phyloP scores from a whole-genome alignment of 768 basidiomycete species.

The Tylopilus rubrobrunneus region DNA sequence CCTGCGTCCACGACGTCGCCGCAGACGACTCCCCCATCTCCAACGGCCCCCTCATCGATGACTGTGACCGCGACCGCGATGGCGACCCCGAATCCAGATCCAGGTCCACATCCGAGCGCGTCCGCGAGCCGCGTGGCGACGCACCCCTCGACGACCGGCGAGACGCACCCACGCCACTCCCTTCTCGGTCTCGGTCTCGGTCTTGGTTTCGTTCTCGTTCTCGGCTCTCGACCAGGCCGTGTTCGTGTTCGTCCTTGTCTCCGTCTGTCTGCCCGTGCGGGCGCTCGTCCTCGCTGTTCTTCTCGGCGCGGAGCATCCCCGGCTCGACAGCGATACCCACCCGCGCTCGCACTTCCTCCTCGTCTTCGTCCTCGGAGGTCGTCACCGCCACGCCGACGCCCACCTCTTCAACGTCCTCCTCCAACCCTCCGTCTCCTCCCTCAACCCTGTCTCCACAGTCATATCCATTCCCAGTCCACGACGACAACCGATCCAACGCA shows the following conservation, averaged over 20 bases:
- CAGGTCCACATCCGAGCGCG: constrained; percentile 5
- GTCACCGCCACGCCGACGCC: constrained; percentile 14
- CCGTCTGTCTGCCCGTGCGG: background rate
- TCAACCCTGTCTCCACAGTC: background rate
- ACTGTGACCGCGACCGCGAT: constrained; percentile 14
- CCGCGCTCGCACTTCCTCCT: background rate
- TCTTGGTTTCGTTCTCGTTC: no score
- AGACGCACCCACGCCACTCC: background rate
- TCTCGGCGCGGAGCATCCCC: background rate
- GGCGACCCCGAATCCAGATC: constrained; percentile 3
- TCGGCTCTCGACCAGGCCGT: background rate
- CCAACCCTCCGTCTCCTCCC: background rate
- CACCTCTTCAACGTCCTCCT: constrained; percentile 10
- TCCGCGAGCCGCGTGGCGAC: background rate
- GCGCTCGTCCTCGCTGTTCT: background rate
- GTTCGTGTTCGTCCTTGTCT: background rate
- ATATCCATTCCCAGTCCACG: background rate
- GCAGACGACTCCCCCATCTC: constrained; percentile 20
- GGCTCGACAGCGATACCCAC: background rate
- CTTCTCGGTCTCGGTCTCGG: background rate
- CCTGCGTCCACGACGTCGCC: constrained; percentile 28
- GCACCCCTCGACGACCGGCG: background rate
- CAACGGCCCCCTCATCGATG: constrained; percentile 13
- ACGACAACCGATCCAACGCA: constrained; percentile 1
- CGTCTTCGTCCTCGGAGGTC: constrained; percentile 9